Evolutionary conservation across 73 alveolate genomes (phyloP), one percentile per base, ranked within the genome.

Genomic region (Paramecium pentaurelia): DNA sequence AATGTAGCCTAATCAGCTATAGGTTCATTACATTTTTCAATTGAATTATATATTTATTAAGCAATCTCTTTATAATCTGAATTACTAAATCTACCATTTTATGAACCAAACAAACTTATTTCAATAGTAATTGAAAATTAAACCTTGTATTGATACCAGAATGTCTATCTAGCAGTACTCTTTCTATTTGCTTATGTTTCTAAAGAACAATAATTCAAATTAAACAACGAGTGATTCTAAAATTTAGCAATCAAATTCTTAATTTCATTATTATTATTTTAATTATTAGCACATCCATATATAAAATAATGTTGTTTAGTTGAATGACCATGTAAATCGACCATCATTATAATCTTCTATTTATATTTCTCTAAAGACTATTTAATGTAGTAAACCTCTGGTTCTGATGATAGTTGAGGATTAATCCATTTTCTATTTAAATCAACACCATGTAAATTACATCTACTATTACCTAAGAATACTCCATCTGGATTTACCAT

Each of bases 261-360:
- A 32, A 34, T 28, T 28, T 54, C 70, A 54, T 64, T 64, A 34
- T 34, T 64, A n/a, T 32, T 32, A 64, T 64, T 34, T 34, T 32
- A 14, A 64, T 64, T 64, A 64, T 64, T 64, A 11, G 84, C 54
- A 73, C 87, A 73, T 16, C 87, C 87, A 73, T 6, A 87, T 30
- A 64, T 27, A 11, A 60, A 60, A 40, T 40, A 34, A 11, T 34
- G 8, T 36, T 60, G 36, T 45, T 87, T 64, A 27, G 60, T 60
- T 8, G 93, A 87, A 60, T 87, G 93, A 11, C 93, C 93, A 87
- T 87, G 93, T 38, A 87, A 16, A 87, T 87, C 93, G 18, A 87
- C 71, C 42, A 87, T 49, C 20, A 64, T 34, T 4, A 20, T 85
- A 16, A 87, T 59, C 10, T 68, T 73, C 12, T 28, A 64, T 64